These are phyloP conservation scores for Phytophthora cryptogea DNA, from an alignment of 352 stramenopile genomes.

Conservation along the genomic window DNA sequence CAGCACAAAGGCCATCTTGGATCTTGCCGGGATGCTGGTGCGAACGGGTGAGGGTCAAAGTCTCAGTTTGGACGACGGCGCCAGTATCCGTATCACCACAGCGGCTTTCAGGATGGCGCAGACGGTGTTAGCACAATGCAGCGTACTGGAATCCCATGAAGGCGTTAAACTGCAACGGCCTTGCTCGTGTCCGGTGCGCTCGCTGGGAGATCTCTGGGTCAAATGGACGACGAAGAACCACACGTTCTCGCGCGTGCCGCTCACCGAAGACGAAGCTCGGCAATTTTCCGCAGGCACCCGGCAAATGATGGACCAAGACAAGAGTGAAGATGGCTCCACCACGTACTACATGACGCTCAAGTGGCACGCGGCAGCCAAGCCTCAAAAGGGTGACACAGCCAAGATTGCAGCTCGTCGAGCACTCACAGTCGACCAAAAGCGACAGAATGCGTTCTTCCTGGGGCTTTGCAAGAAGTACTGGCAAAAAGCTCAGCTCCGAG, in stretches of 20 bases:
- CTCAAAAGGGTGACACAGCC: constrained; percentile 82
- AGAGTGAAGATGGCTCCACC: constrained; percentile 43
- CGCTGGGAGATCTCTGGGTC: constrained; percentile 81
- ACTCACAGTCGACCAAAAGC: constrained; percentile 77
- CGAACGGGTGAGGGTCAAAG: constrained; percentile 54
- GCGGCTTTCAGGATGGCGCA: constrained; percentile 65
- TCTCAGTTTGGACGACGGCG: constrained; percentile 30
- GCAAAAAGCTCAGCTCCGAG: constrained; percentile 68
- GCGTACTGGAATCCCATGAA: constrained; percentile 59
- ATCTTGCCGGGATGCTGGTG: constrained; percentile 55
- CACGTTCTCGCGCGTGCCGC: constrained; percentile 70
- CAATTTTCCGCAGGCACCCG: constrained; percentile 78
- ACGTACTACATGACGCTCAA: constrained; percentile 85
- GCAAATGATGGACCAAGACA: constrained; percentile 82
- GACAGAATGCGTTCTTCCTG: constrained; percentile 79
- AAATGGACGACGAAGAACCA: constrained; percentile 81
- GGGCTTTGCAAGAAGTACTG: constrained; percentile 76
- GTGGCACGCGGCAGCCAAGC: constrained; percentile 82
- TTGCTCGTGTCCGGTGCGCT: constrained; percentile 71
- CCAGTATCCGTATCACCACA: constrained; percentile 49
- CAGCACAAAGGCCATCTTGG: constrained; percentile 38
- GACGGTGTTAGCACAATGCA: constrained; percentile 71
- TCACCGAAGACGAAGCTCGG: constrained; percentile 56
- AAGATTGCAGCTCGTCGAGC: constrained; percentile 75
- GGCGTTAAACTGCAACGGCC: constrained; percentile 70